Conservation (phyloP, 2,329 filamentous ascomycete genomes). For the Helotiales sp. region DNA sequence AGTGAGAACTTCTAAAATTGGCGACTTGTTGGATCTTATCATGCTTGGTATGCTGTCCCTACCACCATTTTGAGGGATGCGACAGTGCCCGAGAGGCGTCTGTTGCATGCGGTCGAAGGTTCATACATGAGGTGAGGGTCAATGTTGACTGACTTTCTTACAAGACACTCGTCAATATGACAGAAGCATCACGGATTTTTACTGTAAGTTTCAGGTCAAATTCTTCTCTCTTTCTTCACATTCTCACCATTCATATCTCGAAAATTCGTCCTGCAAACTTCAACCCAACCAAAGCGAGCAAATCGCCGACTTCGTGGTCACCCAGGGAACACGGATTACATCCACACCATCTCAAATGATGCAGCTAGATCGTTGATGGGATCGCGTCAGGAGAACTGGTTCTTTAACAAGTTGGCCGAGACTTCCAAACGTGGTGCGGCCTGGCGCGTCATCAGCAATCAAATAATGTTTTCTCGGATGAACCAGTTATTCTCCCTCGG, state of each 20-base stretch:
- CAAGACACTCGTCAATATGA: slow-evolving; percentile 63
- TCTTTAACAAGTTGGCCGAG: slow-evolving; percentile 63
- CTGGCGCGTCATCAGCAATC: slow-evolving; percentile 75
- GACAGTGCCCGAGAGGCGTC: no score
- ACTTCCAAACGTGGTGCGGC: slow-evolving; percentile 68
- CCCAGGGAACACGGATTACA: slow-evolving; percentile 63
- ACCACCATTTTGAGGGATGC: neutral
- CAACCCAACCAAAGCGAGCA: no score
- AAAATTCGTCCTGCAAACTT: neutral
- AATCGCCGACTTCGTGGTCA: neutral
- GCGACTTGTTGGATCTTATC: slow-evolving; percentile 68
- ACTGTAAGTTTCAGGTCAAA: slow-evolving; percentile 41
- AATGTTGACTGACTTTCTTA: neutral
- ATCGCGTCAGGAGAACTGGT: slow-evolving; percentile 74
- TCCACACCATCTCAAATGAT: slow-evolving; percentile 67
- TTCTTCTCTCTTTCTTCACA: neutral
- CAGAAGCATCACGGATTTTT: slow-evolving; percentile 64
- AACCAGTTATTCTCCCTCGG: slow-evolving; percentile 43
- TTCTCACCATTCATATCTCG: neutral
- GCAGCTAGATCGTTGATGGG: slow-evolving; percentile 74
- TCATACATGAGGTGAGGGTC: no score
- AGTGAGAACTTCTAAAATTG: slow-evolving; percentile 68
- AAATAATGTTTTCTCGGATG: slow-evolving; percentile 69
- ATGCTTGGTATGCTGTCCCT: slow-evolving; percentile 61
- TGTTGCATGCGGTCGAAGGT: no score